Percentiles rank a stretch among this genome's conserved stretches.
Evolutionary conservation across 768 basidiomycete genomes (phyloP).

Genomic region (Kwoniella sp.): DNA sequence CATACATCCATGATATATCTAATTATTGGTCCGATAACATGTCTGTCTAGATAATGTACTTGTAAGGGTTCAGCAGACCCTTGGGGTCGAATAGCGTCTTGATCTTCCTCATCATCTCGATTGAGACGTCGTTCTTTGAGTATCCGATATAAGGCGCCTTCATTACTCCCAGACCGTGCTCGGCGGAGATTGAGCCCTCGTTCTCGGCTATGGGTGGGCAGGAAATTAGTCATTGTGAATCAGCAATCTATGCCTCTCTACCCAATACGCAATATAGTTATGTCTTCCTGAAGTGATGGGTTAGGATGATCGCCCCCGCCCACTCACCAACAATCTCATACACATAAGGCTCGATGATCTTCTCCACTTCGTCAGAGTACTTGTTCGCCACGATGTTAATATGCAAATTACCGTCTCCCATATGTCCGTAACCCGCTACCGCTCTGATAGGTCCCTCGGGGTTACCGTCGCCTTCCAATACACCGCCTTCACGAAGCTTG

Average conservation of each 20-base stretch:
- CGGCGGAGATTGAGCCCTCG: slow-evolving; percentile 90
- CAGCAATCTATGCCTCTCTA: too few species aligned
- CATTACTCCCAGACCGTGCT: slow-evolving; percentile 92
- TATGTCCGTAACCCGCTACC: slow-evolving; percentile 92
- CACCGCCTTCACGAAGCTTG: slow-evolving; percentile 61
- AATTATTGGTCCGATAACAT: neutral
- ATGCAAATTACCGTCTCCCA: slow-evolving; percentile 96
- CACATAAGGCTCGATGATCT: slow-evolving; percentile 88
- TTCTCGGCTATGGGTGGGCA: slow-evolving; percentile 55
- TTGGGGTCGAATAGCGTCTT: slow-evolving; percentile 86
- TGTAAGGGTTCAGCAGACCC: slow-evolving; percentile 81
- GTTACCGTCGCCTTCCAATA: slow-evolving; percentile 62
- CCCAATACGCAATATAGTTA: too few species aligned
- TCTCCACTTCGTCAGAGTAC: slow-evolving; percentile 80
- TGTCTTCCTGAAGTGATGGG: too few species aligned
- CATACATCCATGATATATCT: neutral
- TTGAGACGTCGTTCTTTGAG: slow-evolving; percentile 75
- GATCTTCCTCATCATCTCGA: slow-evolving; percentile 84
- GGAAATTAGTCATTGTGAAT: too few species aligned
- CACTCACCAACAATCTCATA: slow-evolving; percentile 80
- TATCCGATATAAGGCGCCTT: slow-evolving; percentile 86
- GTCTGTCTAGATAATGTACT: slow-evolving; percentile 39
- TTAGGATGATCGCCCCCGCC: too few species aligned
- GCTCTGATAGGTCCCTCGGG: slow-evolving; percentile 64
- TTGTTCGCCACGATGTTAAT: slow-evolving; percentile 82